A percentile compares a stretch with the other conserved stretches of the same genome.
These are phyloP conservation scores for Pachyrhizus erosus DNA, from an alignment of 306 rosid species.

Conservation along the genomic window DNA sequence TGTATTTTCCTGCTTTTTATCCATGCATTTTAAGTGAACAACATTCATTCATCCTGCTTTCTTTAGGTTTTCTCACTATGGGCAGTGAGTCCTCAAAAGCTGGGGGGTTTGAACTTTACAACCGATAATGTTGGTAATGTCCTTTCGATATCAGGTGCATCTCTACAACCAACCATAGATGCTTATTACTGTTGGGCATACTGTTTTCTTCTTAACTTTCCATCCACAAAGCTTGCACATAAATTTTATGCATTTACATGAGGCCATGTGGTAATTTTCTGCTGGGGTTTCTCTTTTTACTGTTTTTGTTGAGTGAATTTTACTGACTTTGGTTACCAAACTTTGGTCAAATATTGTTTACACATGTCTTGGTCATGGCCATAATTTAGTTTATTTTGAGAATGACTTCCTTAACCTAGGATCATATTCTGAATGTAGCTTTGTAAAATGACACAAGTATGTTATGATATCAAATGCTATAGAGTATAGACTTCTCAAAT, in stretches of 20 bases:
- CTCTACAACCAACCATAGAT: background rate
- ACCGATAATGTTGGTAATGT: slow-evolving; percentile 74
- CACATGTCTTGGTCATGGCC: background rate
- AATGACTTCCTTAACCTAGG: background rate
- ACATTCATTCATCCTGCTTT: background rate
- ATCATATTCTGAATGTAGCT: background rate
- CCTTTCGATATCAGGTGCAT: slow-evolving; percentile 72
- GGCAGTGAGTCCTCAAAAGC: slow-evolving; percentile 70
- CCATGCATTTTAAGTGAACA: background rate
- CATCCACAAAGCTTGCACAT: background rate
- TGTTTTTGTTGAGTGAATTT: background rate
- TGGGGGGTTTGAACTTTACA: slow-evolving; percentile 74
- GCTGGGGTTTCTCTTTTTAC: background rate
- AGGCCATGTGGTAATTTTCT: background rate
- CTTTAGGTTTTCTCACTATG: slow-evolving; percentile 83
- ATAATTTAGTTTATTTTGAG: background rate
- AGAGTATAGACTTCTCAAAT: background rate
- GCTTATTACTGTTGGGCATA: background rate
- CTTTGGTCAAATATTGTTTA: background rate
- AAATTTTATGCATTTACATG: background rate
- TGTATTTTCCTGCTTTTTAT: background rate
- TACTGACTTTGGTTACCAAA: background rate
- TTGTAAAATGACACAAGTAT: background rate
- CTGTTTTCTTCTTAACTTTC: background rate
- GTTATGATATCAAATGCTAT: slow-evolving; percentile 1